phyloP scores from a whole-genome alignment of 2,329 filamentous ascomycete genomes.

The Phialocephala subalpina region DNA sequence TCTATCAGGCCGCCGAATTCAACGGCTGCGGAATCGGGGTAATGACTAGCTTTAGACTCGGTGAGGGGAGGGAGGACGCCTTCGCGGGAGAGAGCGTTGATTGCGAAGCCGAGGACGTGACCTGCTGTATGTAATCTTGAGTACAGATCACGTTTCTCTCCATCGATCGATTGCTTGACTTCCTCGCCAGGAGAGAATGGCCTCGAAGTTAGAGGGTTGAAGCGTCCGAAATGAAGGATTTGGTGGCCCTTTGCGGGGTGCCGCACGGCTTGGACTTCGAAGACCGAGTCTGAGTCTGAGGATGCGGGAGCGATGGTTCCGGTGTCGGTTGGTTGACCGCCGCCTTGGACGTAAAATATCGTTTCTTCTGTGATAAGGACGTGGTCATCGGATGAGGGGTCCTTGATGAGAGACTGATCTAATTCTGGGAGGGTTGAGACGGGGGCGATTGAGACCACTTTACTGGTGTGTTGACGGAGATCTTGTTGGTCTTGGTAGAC shows the following conservation, averaged over 20 bases:
- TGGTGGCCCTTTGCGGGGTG: constrained; percentile 59
- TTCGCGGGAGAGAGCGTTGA: constrained; percentile 62
- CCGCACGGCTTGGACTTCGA: constrained; percentile 65
- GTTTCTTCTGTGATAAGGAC: constrained; percentile 69
- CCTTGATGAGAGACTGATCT: constrained; percentile 61
- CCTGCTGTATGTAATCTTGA: constrained; percentile 78
- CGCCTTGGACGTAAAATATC: constrained; percentile 80
- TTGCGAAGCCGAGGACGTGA: constrained; percentile 74
- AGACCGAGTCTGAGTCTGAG: constrained; percentile 40
- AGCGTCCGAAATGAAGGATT: constrained; percentile 72
- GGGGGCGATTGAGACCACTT: constrained; percentile 26
- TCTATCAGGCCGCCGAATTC: constrained; percentile 75
- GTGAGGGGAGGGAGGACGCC: constrained; percentile 54
- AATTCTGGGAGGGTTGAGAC: constrained; percentile 31
- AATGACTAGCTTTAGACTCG: constrained; percentile 78
- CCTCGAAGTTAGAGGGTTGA: constrained; percentile 43
- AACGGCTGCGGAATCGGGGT: constrained; percentile 70
- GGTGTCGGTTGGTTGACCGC: constrained; percentile 75
- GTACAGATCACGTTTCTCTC: constrained; percentile 65
- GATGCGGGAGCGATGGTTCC: constrained; percentile 58
- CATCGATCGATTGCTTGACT: constrained; percentile 66
- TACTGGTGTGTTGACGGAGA: constrained; percentile 21
- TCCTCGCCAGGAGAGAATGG: constrained; percentile 52
- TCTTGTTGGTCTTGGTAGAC: constrained; percentile 23
- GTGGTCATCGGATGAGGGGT: constrained; percentile 56